phyloP scores from a whole-genome alignment of 257 asterid genomes.

The Solanum dulcamara region DNA sequence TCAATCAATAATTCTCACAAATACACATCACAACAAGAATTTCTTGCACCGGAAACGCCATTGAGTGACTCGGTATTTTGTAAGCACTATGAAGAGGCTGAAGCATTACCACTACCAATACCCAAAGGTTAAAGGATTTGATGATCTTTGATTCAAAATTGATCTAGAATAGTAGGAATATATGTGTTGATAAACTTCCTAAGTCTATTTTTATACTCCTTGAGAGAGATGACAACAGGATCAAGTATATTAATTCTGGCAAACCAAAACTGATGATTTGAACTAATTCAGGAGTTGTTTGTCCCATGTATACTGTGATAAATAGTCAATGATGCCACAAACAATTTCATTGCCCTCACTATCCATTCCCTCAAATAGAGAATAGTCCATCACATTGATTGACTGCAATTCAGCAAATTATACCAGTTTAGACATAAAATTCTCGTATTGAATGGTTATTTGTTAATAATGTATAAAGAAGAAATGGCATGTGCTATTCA shows the following conservation, averaged over 20 bases:
- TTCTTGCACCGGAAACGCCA: not conserved
- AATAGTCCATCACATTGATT: conserved; percentile 82
- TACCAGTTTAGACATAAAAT: not conserved
- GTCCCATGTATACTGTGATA: conserved; percentile 95
- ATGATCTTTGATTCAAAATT: not conserved
- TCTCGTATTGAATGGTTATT: not conserved
- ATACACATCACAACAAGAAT: not conserved
- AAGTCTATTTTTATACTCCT: conserved; percentile 65
- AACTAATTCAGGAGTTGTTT: conserved; percentile 88
- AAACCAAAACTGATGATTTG: conserved; percentile 6
- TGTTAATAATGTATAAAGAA: not conserved
- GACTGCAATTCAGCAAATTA: conserved; percentile 24
- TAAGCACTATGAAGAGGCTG: not conserved
- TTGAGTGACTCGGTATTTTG: not conserved
- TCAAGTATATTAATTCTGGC: too few species aligned
- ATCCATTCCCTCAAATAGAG: conserved; percentile 85
- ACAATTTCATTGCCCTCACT: conserved; percentile 48
- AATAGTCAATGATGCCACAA: conserved; percentile 85
- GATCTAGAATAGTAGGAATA: not conserved
- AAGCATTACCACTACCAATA: not conserved
- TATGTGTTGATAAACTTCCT: conserved; percentile 1
- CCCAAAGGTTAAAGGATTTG: not conserved
- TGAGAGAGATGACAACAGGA: conserved; percentile 39
- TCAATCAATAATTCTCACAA: not conserved
- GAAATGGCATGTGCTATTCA: not conserved